A percentile compares a stretch with the other conserved stretches of the same genome.
These are phyloP conservation scores for Alectoria sarmentosa DNA, from an alignment of 495 filamentous ascomycete genomes.

Conservation along the genomic window DNA sequence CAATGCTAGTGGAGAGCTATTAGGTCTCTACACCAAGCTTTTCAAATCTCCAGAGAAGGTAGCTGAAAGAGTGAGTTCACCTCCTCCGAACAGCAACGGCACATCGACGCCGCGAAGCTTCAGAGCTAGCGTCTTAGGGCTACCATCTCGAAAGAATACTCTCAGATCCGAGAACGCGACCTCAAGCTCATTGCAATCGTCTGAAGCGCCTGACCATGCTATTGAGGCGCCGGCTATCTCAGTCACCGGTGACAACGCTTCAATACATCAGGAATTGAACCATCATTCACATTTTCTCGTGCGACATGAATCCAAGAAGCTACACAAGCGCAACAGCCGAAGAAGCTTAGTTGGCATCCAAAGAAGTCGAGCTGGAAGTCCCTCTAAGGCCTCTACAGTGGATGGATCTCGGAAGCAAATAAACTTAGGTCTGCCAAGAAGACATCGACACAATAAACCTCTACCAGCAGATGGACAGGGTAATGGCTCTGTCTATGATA, in stretches of 20 bases:
- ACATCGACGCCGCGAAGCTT: constrained; percentile 69
- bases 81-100: constrained; percentile 60
- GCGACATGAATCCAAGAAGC: constrained; percentile 38
- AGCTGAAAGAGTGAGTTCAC: constrained; percentile 29
- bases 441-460: constrained; percentile 6
- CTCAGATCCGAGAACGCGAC: constrained; percentile 8
- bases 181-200: constrained; percentile 17
- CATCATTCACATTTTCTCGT: constrained; percentile 28
- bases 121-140: constrained; percentile 67
- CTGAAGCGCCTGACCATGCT: constrained; percentile 4
- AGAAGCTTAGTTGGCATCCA: constrained; percentile 35
- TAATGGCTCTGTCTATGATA: neutral
- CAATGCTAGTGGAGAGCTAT: constrained; percentile 71
- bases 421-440: constrained; percentile 2
- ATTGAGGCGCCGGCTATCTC: constrained; percentile 42
- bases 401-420: constrained; percentile 3
- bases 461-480: constrained; percentile 9
- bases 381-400: constrained; percentile 6
- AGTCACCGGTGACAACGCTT: constrained; percentile 40
- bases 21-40: constrained; percentile 70
- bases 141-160: constrained; percentile 30
- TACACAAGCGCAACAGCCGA: constrained; percentile 42
- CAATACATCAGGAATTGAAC: constrained; percentile 17
- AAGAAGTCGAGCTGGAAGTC: constrained; percentile 24
- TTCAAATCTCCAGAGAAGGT: constrained; percentile 53